A percentile compares a stretch with the other conserved stretches of the same genome.
Conservation (phyloP, 129 eudicot species). For the Saussurea involucrata region DNA sequence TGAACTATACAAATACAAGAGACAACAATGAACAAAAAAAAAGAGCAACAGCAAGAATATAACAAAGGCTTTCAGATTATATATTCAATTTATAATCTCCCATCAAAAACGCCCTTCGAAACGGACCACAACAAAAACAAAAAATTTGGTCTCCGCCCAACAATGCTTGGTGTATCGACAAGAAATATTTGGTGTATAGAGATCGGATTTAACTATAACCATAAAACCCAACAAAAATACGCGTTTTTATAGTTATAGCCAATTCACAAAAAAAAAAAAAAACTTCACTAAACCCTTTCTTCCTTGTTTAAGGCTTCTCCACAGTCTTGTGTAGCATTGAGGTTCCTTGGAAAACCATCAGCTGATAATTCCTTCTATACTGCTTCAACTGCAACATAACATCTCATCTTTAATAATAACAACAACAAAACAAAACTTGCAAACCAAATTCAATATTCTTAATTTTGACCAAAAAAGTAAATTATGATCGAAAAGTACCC, state of each 20-base stretch:
- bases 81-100: neutral
- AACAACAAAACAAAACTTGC: too few species aligned
- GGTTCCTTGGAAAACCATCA: conserved; percentile 82
- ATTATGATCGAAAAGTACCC: neutral
- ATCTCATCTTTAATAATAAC: neutral
- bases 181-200: neutral
- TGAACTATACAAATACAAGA: neutral
- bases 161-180: neutral
- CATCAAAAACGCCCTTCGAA: neutral
- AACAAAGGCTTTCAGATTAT: neutral
- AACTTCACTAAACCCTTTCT: neutral
- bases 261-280: conserved; percentile 18
- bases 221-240: neutral
- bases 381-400: conserved; percentile 45
- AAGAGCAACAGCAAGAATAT: too few species aligned
- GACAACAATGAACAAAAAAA: neutral
- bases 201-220: neutral
- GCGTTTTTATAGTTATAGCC: conserved; percentile 9
- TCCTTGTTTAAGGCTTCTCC: conserved; percentile 26
- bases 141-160: neutral
- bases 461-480: too few species aligned
- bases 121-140: neutral
- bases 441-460: neutral
- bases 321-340: conserved; percentile 63
- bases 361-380: conserved; percentile 42